phyloP scores from a whole-genome alignment of 2,329 filamentous ascomycete genomes.

The Trichoderma endophyticum region DNA sequence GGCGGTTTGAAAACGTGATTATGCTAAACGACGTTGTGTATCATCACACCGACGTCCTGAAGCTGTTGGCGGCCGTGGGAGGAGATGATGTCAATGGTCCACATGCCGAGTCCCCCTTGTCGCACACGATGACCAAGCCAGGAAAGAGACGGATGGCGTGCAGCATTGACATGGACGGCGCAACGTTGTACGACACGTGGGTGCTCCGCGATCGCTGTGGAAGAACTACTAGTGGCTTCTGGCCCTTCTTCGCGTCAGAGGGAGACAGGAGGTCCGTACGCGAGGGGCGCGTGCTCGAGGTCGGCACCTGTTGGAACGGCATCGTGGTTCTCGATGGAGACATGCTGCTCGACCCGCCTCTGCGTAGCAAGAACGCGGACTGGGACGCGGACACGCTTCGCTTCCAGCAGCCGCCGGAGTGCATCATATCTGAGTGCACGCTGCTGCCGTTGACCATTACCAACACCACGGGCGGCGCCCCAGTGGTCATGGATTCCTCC shows the following conservation, averaged over 20 bases:
- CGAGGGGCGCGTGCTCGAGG: slow-evolving; percentile 11
- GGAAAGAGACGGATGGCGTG: slow-evolving; percentile 18
- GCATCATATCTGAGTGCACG: slow-evolving; percentile 20
- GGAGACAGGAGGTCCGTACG: slow-evolving; percentile 15
- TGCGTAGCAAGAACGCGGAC: slow-evolving; percentile 2
- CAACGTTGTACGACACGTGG: slow-evolving; percentile 19
- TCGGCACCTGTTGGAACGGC: slow-evolving; percentile 20
- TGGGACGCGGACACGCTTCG: slow-evolving; percentile 17
- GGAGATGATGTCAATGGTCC: slow-evolving; percentile 12
- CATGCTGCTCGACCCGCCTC: slow-evolving; percentile 15
- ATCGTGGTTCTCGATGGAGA: slow-evolving; percentile 20
- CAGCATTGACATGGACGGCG: slow-evolving; percentile 20
- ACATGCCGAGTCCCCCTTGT: neutral
- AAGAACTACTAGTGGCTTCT: slow-evolving; percentile 17
- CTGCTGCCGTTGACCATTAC: slow-evolving; percentile 16
- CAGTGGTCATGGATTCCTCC: slow-evolving; percentile 16
- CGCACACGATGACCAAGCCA: neutral
- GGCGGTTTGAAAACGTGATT: slow-evolving; percentile 20
- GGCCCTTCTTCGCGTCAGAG: slow-evolving; percentile 18
- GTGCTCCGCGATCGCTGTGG: slow-evolving; percentile 20
- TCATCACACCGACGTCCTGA: slow-evolving; percentile 19
- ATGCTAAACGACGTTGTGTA: slow-evolving; percentile 19
- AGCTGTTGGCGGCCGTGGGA: slow-evolving; percentile 17
- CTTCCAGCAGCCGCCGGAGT: slow-evolving; percentile 17
- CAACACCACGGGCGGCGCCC: slow-evolving; percentile 18